Conservation (phyloP, 2,329 filamentous ascomycete genomes). For the Cytospora paraplurivora region DNA sequence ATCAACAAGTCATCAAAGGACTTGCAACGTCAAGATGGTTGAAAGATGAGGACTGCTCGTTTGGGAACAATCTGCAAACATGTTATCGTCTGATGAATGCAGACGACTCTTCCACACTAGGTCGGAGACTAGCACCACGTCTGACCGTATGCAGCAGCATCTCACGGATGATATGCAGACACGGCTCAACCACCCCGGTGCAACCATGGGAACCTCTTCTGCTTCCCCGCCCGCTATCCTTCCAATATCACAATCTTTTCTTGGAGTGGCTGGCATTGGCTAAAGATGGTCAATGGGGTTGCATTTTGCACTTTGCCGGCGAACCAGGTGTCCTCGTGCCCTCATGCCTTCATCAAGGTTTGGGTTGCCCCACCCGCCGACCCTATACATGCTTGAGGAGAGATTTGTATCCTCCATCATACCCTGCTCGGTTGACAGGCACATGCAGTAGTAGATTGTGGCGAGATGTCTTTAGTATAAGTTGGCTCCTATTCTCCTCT, state of each 20-base stretch:
- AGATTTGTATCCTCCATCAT: no score
- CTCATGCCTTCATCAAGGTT: not conserved
- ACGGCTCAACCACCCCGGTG: not conserved
- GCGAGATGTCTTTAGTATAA: not conserved
- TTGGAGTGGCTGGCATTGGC: constrained; percentile 11
- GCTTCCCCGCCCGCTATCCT: not conserved
- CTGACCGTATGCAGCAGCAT: not conserved
- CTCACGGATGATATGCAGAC: not conserved
- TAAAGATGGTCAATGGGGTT: constrained; percentile 3
- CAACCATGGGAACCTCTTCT: not conserved
- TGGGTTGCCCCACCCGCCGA: not conserved
- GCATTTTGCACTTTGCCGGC: constrained; percentile 10
- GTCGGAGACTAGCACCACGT: not conserved
- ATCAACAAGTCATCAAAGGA: not conserved
- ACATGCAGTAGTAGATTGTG: not conserved
- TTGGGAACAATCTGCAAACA: no score
- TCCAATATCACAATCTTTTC: not conserved
- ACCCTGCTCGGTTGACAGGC: no score
- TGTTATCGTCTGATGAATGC: not conserved
- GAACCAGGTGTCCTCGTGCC: constrained; percentile 23
- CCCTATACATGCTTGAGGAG: not conserved
- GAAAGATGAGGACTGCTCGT: no score
- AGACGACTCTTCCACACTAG: not conserved
- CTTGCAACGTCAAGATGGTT: not conserved
- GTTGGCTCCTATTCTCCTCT: not conserved